Base-by-base conservation (phyloP, 208 protist genomes). In the Leptomonas pyrrhocoris region DNA sequence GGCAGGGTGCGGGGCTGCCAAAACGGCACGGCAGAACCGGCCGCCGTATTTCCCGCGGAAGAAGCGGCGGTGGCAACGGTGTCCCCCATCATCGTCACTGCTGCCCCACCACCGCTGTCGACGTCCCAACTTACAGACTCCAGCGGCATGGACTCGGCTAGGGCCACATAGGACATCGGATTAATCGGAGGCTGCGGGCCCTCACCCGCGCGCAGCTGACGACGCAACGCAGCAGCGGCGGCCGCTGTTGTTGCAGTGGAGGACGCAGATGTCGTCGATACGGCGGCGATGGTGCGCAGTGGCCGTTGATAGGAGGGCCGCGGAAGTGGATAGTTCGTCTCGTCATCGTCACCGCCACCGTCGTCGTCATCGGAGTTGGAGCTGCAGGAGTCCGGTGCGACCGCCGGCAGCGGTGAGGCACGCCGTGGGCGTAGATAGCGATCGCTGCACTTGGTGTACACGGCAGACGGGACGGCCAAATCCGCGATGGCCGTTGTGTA, bases 381-480 rank as follows among this genome's bases (percentile, higher is more conserved):
- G 48, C 71, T 70, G 31, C 71, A 76, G 19, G 71, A 76, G 62
- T 62, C 70, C 2, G 61, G 71, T 12, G 71, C 71, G 5, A 76
- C 71, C 8, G 71, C 34, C 8, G 71, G 71, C 25, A 76, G 71
- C 55, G 70, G 70, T 0, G 57, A 77, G 0, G 43, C 45, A 11
- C 78, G 64, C 1, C 67, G 57, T 27, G 59, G 74, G 0, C 68
- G 64, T 34, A 64, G 42, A 23, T 31, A 54, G 46, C 62, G 64
- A 38, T 64, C 43, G 8, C 61, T 70, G 54, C 42, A 49, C 12
- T 31, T 11, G 21, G 67, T 36, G 28, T 60, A 54, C 19, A 76
- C 0, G 2, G 55, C 21, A 2, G 71, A 69, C 0, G 71, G 55
- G 2, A 59, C 50, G 18, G 27, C 30, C 21, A 31, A n/a, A 19